These are phyloP conservation scores for Aspergillus niger DNA, from an alignment of 2,329 filamentous ascomycete species.

Conservation along the genomic window DNA sequence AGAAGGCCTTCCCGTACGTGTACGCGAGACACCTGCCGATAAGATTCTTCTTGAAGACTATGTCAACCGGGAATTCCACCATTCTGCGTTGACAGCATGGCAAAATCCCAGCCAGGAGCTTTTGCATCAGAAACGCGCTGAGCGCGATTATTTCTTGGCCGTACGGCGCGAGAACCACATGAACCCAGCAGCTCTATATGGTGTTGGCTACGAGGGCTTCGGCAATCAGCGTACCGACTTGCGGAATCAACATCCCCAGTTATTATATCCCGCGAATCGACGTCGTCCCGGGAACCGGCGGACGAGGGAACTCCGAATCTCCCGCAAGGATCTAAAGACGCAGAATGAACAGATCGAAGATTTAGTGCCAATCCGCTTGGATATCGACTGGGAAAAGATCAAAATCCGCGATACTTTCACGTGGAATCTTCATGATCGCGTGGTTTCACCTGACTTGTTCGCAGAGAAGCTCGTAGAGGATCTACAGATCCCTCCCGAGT, in stretches of 20 bases:
- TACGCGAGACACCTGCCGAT: slow-evolving; percentile 47
- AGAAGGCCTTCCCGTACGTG: slow-evolving; percentile 34
- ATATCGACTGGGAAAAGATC: slow-evolving; percentile 94
- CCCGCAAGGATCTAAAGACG: slow-evolving; percentile 75
- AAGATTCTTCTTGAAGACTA: slow-evolving; percentile 64
- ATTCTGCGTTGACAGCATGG: slow-evolving; percentile 56
- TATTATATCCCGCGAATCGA: slow-evolving; percentile 79
- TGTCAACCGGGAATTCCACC: slow-evolving; percentile 63
- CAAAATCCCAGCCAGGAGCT: slow-evolving; percentile 59
- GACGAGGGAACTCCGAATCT: slow-evolving; percentile 71
- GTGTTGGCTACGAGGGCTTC: slow-evolving; percentile 79
- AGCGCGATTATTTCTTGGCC: slow-evolving; percentile 69
- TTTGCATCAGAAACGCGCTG: slow-evolving; percentile 64
- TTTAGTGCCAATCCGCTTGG: slow-evolving; percentile 83
- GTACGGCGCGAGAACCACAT: slow-evolving; percentile 61
- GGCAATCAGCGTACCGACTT: slow-evolving; percentile 83
- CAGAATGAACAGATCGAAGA: slow-evolving; percentile 92
- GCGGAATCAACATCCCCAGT: slow-evolving; percentile 62
- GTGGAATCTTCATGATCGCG: slow-evolving; percentile 93
- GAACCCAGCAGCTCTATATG: slow-evolving; percentile 63
- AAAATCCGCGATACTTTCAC: slow-evolving; percentile 97
- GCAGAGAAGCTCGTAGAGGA: slow-evolving; percentile 90
- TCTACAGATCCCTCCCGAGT: slow-evolving; percentile 70
- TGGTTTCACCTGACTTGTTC: slow-evolving; percentile 78
- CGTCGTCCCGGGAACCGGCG: slow-evolving; percentile 75